A percentile compares a stretch with the other conserved stretches of the same genome.
Evolutionary conservation across 1,284 basidiomycete species (phyloP).

Genomic region (Amylostereum chailletii): DNA sequence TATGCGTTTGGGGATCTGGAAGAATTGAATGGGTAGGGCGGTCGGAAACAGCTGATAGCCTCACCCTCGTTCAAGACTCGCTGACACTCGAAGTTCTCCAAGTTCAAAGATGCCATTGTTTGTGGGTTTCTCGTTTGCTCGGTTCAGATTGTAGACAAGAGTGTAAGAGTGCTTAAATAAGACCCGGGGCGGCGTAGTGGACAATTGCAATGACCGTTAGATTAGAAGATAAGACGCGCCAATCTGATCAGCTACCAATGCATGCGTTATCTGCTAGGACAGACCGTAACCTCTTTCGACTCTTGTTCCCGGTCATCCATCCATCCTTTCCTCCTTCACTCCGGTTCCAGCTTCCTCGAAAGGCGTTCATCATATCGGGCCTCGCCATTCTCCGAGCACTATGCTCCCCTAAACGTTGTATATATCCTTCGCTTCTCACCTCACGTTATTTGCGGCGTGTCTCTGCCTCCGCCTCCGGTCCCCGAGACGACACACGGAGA

Average conservation of each 20-base stretch:
- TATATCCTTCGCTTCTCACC: conserved; percentile 11
- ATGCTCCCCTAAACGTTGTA: conserved; percentile 22
- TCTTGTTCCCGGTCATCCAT: no score
- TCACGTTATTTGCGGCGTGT: conserved; percentile 9
- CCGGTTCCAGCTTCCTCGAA: background rate
- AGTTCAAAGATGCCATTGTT: conserved; percentile 8
- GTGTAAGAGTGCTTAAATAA: no score
- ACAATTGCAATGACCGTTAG: no score
- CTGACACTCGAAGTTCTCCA: conserved; percentile 38
- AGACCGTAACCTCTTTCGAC: no score
- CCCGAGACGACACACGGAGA: background rate
- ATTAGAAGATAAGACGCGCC: no score
- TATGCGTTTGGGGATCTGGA: conserved; percentile 42
- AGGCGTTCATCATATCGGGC: conserved; percentile 5
- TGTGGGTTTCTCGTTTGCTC: no score
- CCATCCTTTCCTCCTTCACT: background rate
- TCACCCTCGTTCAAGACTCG: conserved; percentile 51
- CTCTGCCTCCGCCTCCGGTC: conserved; percentile 11
- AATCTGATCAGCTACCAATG: no score
- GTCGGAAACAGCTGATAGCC: background rate
- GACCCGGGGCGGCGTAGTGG: no score
- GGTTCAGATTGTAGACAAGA: no score
- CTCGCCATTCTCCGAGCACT: conserved; percentile 13
- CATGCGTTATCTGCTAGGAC: no score
- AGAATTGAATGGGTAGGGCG: background rate